Conservation (phyloP, 2,329 filamentous ascomycete genomes). For the Grosmannia serpens region DNA sequence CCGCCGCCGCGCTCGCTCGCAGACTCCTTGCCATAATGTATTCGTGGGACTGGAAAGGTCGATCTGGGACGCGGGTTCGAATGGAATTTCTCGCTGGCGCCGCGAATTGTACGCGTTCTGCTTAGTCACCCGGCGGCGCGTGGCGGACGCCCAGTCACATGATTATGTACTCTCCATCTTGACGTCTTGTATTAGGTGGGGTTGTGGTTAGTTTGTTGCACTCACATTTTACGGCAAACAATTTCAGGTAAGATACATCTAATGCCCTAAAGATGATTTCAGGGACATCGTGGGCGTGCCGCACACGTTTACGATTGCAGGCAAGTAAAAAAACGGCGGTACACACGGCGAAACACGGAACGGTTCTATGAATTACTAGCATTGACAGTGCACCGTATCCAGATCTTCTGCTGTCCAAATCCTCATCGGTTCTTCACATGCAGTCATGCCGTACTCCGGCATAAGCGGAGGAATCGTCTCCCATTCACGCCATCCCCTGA, state of each 20-base stretch:
- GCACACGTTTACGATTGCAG: neutral
- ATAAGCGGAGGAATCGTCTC: neutral
- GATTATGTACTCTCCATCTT: too few relatives aligned
- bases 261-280: neutral
- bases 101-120: too few relatives aligned
- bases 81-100: too few relatives aligned
- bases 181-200: too few relatives aligned
- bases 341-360: neutral
- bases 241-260: too few relatives aligned
- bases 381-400: neutral
- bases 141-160: too few relatives aligned
- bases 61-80: too few relatives aligned
- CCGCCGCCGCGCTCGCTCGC: slow-evolving; percentile 9
- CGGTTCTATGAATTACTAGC: neutral
- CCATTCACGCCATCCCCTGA: neutral
- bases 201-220: too few relatives aligned
- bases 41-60: too few relatives aligned
- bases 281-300: neutral
- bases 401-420: neutral
- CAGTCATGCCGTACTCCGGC: neutral
- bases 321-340: neutral
- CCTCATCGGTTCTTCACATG: neutral
- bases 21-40: slow-evolving; percentile 4
- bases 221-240: too few relatives aligned
- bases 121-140: too few relatives aligned